Conservation (phyloP, 2,329 filamentous ascomycete genomes). For the Magnaporthales sp. region DNA sequence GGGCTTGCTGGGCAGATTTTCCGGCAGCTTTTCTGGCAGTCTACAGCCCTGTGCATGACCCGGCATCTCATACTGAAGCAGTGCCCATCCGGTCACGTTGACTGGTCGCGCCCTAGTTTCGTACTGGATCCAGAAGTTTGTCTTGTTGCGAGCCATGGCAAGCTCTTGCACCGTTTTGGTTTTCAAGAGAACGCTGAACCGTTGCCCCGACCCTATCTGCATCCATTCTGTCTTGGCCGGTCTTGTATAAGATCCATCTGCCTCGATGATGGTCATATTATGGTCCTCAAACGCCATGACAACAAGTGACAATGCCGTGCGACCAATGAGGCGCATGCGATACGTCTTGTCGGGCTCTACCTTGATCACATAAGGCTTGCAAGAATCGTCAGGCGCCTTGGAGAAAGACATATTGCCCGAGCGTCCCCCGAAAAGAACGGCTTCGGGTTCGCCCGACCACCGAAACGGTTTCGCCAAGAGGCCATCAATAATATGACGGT, state of each 20-base stretch:
- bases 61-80: conserved; percentile 32
- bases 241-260: conserved; percentile 47
- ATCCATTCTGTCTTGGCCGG: conserved; percentile 36
- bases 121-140: conserved; percentile 33
- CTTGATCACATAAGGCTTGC: conserved; percentile 41
- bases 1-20: conserved; percentile 17
- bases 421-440: conserved; percentile 48
- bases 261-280: conserved; percentile 48
- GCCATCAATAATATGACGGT: conserved; percentile 40
- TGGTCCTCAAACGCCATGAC: conserved; percentile 50
- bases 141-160: conserved; percentile 18
- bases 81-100: conserved; percentile 35
- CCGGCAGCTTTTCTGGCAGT: background rate
- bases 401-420: conserved; percentile 29
- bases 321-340: conserved; percentile 51
- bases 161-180: conserved; percentile 41
- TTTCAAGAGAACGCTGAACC: conserved; percentile 48
- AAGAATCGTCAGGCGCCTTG: conserved; percentile 24
- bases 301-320: conserved; percentile 17
- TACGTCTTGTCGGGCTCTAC: conserved; percentile 54
- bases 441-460: conserved; percentile 51
- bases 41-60: no score
- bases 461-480: conserved; percentile 38
- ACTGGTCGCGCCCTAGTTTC: conserved; percentile 38
- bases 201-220: conserved; percentile 49